Base-by-base conservation (phyloP, 371 early-diverging fungal genomes). In the Gilbertella persicaria region DNA sequence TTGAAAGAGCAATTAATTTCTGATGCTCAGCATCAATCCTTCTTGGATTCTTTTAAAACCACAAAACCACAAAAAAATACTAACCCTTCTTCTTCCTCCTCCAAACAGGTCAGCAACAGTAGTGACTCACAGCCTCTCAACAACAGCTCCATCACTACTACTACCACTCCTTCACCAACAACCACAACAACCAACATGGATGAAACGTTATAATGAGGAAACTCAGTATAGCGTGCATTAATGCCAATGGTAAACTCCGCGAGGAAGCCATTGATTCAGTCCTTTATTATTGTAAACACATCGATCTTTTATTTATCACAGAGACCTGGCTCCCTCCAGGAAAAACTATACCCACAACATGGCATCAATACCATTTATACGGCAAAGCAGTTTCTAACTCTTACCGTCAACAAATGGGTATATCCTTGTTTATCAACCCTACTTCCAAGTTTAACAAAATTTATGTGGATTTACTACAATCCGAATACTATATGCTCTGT, bases 321-420 rank as follows among this genome's bases (percentile, higher is more conserved):
- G 63, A 62, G 39, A 62, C 57, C 37, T 62, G 56, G 57, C 53
- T 56, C 12, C 42, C 50, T 7, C 52, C 37, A 40, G 29, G 3
- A 6, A 29, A 16, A n/a, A 29, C 21, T 28, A 17, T 39, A 20
- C 41, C 40, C 2, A 62, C 63, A 12, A 12, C 19, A 4, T 57
- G 57, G 56, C 37, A 14, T 2, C 63, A 62, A 33, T 52, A 17
- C 41, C 57, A 62, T 25, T 28, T 13, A 2, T 62, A 62, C 45
- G 58, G 57, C 26, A 4, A 17, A 43, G 50, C 30, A 0, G 36
- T 43, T 10, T 2, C 13, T 16, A 39, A 39, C 1, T 37, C 41
- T 14, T 37, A 26, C 14, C 47, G 49, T 10, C 21, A 35, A 16
- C 26, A 48, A 21, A 28, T 16, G 9, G 64, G 64, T 29, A 53